phyloP scores from a whole-genome alignment of 306 rosid genomes.

The Cucumis hystrix region DNA sequence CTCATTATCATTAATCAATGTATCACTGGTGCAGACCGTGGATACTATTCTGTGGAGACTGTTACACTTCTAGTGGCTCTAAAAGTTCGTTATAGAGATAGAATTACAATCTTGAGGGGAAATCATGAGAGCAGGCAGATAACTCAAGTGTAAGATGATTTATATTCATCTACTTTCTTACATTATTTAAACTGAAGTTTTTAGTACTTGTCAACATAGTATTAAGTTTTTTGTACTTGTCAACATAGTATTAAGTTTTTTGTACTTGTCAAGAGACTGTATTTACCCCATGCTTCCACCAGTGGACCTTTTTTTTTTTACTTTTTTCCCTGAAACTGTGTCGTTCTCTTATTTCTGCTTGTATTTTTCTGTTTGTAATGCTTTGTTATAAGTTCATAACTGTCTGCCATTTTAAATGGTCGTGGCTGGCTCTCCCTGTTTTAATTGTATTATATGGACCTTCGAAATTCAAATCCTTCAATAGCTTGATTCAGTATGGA shows the following conservation, averaged over 20 bases:
- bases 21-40: constrained; percentile 25
- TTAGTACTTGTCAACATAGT: background rate
- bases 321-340: background rate
- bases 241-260: background rate
- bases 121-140: constrained; percentile 97
- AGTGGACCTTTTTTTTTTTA: background rate
- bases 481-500: background rate
- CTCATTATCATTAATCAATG: background rate
- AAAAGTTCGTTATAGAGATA: constrained; percentile 96
- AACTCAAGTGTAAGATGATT: constrained; percentile 84
- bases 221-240: background rate
- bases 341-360: background rate
- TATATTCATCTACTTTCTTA: background rate
- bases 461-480: background rate
- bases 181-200: background rate
- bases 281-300: background rate
- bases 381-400: background rate
- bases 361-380: background rate
- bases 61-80: constrained; percentile 89
- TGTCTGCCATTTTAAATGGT: background rate
- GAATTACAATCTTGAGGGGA: constrained; percentile 96
- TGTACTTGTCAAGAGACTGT: background rate
- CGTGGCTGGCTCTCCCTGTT: background rate
- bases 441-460: background rate
- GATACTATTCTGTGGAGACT: constrained; percentile 87